phyloP scores from a whole-genome alignment of 441 rosid genomes.

The Pelargonium australe region DNA sequence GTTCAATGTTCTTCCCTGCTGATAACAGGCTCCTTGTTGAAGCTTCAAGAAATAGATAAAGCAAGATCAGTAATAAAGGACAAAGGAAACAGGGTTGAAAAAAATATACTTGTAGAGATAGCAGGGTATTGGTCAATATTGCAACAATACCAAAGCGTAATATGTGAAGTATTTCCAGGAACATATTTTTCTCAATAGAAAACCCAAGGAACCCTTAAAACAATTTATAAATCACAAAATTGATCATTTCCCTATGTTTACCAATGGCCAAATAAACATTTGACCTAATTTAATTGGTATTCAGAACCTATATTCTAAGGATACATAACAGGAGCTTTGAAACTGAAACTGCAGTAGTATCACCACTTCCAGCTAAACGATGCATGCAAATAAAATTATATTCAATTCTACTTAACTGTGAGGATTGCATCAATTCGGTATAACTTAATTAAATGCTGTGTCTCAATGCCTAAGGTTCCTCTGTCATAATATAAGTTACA shows the following conservation, averaged over 20 bases:
- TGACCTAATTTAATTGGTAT: not conserved
- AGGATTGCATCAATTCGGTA: not conserved
- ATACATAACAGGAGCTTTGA: too few species aligned
- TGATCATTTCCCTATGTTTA: not conserved
- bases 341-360: too few species aligned
- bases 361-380: not conserved
- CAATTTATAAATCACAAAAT: not conserved
- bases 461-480: not conserved
- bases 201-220: not conserved
- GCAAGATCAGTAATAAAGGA: not conserved
- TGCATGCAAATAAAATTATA: not conserved
- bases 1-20: constrained; percentile 39
- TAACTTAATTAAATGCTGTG: not conserved
- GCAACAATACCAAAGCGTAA: not conserved
- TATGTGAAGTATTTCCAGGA: not conserved
- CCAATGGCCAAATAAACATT: not conserved
- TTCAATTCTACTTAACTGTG: not conserved
- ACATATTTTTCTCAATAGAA: not conserved
- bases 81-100: too few species aligned
- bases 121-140: not conserved
- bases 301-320: not conserved
- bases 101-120: too few species aligned
- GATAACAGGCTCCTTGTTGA: constrained; percentile 52
- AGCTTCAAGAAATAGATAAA: constrained; percentile 32
- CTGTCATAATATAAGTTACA: not conserved